Evolutionary conservation across 225 moss, liverwort and hornwort species (phyloP), one percentile per base, ranked within the genome.

Genomic region (Polytrichum formosum): DNA sequence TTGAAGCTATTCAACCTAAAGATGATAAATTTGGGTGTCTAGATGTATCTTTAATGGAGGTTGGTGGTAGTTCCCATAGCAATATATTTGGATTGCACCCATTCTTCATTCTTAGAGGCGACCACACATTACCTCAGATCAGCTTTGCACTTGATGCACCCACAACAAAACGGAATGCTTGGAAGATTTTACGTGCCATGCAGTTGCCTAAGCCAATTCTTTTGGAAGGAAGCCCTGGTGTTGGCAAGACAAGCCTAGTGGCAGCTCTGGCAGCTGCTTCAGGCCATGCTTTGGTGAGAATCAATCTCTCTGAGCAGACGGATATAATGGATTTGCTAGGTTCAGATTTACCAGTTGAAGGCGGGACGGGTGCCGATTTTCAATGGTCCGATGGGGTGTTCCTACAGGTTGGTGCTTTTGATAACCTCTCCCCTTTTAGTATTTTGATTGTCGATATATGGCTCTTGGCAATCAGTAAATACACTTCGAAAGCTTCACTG

Each of bases 241-340:
- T 98, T 74, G 97, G 97, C 28, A 94, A 94, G 85, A 98, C 97
- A 65, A 98, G 94, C 73, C 75, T 98, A 64, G 94, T 98, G 59
- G 80, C 94, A 69, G 97, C 97, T 66, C 67, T 98, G 61, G 94
- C 97, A 60, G 76, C 79, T 68, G 86, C 82, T 60, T 90, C 94
- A 35, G 84, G 90, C 64, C 85, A 98, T 74, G 72, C 83, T 61
- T 75, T 98, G 56, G 91, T 98, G 18, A 84, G 97, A 46, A 98
- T 98, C 67, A 98, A 98, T 65, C 84, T 98, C 26, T 98, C 97
- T 19, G 97, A 98, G 79, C 92, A 98, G 92, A 98, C 97, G 4
- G 94, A 98, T 72, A 83, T 98, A 8, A 91, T 98, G 93, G 97
- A 98, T 77, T 77, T 98, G 61, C 86, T 98, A 70, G 97, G 97